These are phyloP conservation scores for Candida easanensis DNA, from an alignment of 805 yeast species.

Conservation along the genomic window DNA sequence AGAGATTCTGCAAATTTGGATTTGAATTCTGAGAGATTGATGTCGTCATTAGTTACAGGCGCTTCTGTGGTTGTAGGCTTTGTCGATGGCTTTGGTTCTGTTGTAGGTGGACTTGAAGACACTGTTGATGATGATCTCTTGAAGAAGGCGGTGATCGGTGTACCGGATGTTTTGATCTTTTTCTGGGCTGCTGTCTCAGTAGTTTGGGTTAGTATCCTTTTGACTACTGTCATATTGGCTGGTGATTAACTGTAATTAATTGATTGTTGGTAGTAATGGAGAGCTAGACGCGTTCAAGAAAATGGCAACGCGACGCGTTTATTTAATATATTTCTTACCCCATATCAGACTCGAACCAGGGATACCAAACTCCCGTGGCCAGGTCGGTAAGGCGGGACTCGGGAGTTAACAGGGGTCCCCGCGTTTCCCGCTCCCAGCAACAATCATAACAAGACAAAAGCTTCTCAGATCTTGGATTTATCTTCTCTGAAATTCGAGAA, in stretches of 20 bases:
- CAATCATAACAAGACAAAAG: no score
- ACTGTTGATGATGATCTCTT: neutral
- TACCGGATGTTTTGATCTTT: slow-evolving; percentile 3
- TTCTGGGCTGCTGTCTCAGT: neutral
- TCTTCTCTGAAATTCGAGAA: no score
- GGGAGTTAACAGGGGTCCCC: no score
- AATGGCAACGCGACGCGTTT: no score
- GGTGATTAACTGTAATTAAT: neutral
- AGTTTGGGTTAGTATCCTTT: slow-evolving; percentile 1
- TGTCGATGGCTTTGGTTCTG: neutral
- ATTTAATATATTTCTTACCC: no score
- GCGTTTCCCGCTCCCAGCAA: no score
- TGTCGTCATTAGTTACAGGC: neutral
- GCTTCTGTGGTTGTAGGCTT: neutral
- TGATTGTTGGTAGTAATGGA: neutral
- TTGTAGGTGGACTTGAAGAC: no score
- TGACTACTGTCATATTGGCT: slow-evolving; percentile 5
- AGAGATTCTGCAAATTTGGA: slow-evolving; percentile 9
- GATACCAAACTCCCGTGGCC: no score
- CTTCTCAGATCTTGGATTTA: no score
- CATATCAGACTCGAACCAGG: no score
- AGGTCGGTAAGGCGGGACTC: no score
- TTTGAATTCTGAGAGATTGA: slow-evolving; percentile 12
- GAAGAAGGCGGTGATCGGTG: slow-evolving; percentile 12
- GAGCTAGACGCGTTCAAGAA: neutral